Conservation (phyloP, 2,329 filamentous ascomycete species). For the Calonectria fujianensis region DNA sequence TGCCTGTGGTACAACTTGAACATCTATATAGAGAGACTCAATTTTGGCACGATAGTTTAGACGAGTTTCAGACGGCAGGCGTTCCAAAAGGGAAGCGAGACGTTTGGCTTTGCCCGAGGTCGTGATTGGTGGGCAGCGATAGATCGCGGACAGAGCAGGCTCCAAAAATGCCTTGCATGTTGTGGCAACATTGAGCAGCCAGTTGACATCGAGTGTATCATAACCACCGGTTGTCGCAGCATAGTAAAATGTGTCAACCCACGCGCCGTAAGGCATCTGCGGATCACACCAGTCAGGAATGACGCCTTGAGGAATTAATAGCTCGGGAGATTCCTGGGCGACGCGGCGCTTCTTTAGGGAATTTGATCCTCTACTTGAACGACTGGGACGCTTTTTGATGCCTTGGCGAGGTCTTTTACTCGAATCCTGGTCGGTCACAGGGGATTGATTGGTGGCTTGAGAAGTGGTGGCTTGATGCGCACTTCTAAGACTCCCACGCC, state of each 20-base stretch:
- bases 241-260: slow-evolving; percentile 81
- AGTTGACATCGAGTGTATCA: slow-evolving; percentile 70
- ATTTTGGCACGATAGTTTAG: slow-evolving; percentile 84
- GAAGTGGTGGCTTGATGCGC: slow-evolving; percentile 43
- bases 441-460: slow-evolving; percentile 22
- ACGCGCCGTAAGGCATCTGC: slow-evolving; percentile 79
- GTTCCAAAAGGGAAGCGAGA: slow-evolving; percentile 73
- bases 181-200: slow-evolving; percentile 79
- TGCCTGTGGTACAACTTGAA: slow-evolving; percentile 74
- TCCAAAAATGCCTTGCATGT: slow-evolving; percentile 81
- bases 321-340: slow-evolving; percentile 32
- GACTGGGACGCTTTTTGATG: slow-evolving; percentile 46
- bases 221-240: slow-evolving; percentile 71
- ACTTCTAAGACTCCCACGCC: slow-evolving; percentile 38
- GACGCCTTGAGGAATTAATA: slow-evolving; percentile 40
- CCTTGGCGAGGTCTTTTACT: slow-evolving; percentile 18
- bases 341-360: slow-evolving; percentile 50
- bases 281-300: slow-evolving; percentile 75
- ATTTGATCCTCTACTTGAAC: slow-evolving; percentile 27
- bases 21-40: slow-evolving; percentile 81
- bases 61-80: slow-evolving; percentile 67
- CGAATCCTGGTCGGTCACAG: background rate
- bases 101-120: slow-evolving; percentile 65
- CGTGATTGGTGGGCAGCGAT: slow-evolving; percentile 80
- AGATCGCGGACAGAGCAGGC: slow-evolving; percentile 83